Percentiles rank a stretch among this genome's conserved stretches.
Conservation (phyloP, 306 rosid species). For the Luffa acutangula region DNA sequence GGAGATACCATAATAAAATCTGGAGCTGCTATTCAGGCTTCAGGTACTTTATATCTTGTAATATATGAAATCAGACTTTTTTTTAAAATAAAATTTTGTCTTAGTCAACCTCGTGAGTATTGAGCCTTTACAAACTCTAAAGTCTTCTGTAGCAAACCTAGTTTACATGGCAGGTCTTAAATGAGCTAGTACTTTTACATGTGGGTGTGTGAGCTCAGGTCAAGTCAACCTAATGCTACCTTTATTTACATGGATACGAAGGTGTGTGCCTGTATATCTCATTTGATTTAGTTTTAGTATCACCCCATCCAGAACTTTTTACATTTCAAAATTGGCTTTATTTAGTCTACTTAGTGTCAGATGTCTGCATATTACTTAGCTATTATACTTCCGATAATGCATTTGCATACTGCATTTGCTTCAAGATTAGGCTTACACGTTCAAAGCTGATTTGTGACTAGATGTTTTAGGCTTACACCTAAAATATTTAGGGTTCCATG, state of each 20-base stretch:
- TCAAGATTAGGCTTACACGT: background rate
- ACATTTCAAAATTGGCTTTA: background rate
- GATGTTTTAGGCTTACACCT: background rate
- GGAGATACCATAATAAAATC: constrained; percentile 59
- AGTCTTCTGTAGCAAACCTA: background rate
- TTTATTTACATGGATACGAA: background rate
- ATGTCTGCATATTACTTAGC: background rate
- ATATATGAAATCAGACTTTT: background rate
- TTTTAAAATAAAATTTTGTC: background rate
- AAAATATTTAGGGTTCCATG: background rate
- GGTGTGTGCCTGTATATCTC: background rate
- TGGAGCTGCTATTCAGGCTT: constrained; percentile 73
- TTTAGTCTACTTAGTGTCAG: background rate
- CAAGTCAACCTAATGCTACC: background rate
- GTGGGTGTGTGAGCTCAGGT: background rate
- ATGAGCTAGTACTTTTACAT: background rate
- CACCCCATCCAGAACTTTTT: background rate
- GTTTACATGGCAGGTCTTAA: background rate
- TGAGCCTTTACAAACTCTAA: background rate
- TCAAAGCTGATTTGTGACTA: background rate
- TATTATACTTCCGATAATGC: background rate
- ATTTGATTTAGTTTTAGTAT: background rate
- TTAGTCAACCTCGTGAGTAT: background rate
- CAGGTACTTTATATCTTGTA: constrained; percentile 41
- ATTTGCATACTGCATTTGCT: background rate